These are phyloP conservation scores for Kodamaea laetipori DNA, from an alignment of 805 yeast species.

Conservation along the genomic window DNA sequence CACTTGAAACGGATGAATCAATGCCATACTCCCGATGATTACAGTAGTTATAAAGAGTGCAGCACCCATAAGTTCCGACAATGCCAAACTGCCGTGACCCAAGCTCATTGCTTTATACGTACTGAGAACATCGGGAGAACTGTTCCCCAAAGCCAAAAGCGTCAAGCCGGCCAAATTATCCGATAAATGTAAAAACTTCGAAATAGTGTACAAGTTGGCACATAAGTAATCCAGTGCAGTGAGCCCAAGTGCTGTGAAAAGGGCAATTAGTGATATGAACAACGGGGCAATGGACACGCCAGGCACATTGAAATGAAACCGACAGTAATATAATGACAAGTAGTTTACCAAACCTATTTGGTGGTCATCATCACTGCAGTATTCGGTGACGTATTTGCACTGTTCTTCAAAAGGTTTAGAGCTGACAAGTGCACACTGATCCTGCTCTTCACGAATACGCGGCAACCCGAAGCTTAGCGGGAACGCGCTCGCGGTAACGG, in stretches of 20 bases:
- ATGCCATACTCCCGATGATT: slow-evolving; percentile 76
- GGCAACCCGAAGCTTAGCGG: not conserved
- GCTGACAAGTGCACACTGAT: slow-evolving; percentile 11
- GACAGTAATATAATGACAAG: slow-evolving; percentile 36
- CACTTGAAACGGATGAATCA: slow-evolving; percentile 65
- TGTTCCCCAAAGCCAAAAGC: slow-evolving; percentile 86
- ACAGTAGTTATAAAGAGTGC: slow-evolving; percentile 79
- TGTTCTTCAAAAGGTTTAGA: slow-evolving; percentile 12
- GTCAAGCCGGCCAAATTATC: slow-evolving; percentile 86
- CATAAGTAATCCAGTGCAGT: slow-evolving; percentile 83
- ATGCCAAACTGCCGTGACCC: slow-evolving; percentile 74
- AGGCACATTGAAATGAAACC: slow-evolving; percentile 7
- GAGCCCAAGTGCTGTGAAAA: slow-evolving; percentile 68
- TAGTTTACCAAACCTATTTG: slow-evolving; percentile 42
- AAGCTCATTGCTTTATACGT: slow-evolving; percentile 79
- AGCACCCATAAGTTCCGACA: slow-evolving; percentile 92
- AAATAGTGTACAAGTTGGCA: slow-evolving; percentile 71
- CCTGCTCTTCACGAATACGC: not conserved
- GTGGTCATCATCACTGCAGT: slow-evolving; percentile 33
- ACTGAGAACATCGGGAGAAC: slow-evolving; percentile 85
- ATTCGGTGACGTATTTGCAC: slow-evolving; percentile 38
- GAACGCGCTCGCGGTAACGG: not conserved
- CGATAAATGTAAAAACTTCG: slow-evolving; percentile 61
- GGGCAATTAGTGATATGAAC: slow-evolving; percentile 31
- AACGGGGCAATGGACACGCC: slow-evolving; percentile 20